These are phyloP conservation scores for Acanthochlamys bracteata DNA, from an alignment of 106 monocot species.

Conservation along the genomic window DNA sequence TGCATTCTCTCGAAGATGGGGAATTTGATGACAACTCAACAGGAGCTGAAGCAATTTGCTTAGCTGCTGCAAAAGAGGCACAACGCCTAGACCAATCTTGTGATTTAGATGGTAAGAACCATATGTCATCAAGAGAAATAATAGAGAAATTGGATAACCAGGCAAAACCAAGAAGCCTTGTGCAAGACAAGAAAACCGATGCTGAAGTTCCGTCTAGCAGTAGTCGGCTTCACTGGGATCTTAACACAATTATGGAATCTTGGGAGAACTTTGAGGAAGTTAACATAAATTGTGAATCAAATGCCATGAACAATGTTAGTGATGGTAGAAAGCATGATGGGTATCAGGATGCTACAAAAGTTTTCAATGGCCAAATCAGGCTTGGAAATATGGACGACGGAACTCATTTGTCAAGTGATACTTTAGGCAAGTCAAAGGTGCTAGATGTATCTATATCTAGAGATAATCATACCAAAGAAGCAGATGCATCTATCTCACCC, in stretches of 20 bases:
- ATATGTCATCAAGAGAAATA: conserved; percentile 7
- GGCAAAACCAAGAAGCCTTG: conserved; percentile 9
- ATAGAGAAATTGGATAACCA: conserved; percentile 1
- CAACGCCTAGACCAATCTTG: background rate
- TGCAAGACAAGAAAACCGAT: conserved; percentile 5
- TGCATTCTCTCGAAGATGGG: conserved; percentile 14
- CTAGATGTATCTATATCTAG: conserved; percentile 11
- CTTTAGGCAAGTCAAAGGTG: background rate
- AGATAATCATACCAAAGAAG: conserved; percentile 14
- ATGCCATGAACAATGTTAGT: conserved; percentile 1
- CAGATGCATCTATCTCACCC: background rate
- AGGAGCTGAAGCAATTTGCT: conserved; percentile 11
- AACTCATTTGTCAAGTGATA: background rate
- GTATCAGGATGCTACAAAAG: background rate
- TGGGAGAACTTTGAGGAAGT: conserved; percentile 47
- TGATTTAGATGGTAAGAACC: conserved; percentile 10
- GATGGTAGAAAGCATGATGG: conserved; percentile 8
- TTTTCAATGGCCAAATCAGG: background rate
- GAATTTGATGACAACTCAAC: background rate
- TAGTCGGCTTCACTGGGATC: conserved; percentile 80
- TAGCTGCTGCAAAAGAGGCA: background rate
- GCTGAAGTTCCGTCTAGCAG: conserved; percentile 11
- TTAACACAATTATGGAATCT: conserved; percentile 62
- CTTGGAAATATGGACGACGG: conserved; percentile 1
- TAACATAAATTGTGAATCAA: conserved; percentile 7